Base-by-base conservation (phyloP, 805 yeast genomes). In the Candida nemodendra region DNA sequence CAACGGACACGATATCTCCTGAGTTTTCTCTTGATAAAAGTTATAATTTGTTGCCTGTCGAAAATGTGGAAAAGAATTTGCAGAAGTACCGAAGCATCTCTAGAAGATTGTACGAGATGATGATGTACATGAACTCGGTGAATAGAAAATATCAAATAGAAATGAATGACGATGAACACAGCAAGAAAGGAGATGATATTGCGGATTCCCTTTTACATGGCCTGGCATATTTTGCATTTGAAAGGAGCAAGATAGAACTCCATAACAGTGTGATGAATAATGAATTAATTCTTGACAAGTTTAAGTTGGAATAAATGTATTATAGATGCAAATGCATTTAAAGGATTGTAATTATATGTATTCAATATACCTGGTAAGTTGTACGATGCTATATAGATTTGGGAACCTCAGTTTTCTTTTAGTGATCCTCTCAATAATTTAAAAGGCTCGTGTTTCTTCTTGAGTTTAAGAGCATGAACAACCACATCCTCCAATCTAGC, bases 121-220 rank as follows among this genome's bases (percentile, higher is more conserved):
- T 57, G 38, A 29, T 28, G 6, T 37, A 44, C 18, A 27, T 64
- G 7, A 61, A 61, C 38, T 28, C 37, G 4, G 16, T 38, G 4
- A 53, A 54, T 27, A 14, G 13, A 2, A 12, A n/a, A 4, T 32
- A 41, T 21, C 32, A 26, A 23, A 43, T 35, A 11, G 31, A 42
- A 4, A 23, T 38, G 7, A 40, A 34, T 18, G 47, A 43, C 16
- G 25, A 36, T 6, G 53, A 51, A 36, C 47, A 51, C 6, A 36
- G 24, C 3, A 45, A 40, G 21, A 81, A 81, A 53, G 73, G 74
- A 29, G 90, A 82, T 53, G 90, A 82, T 54, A 60, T 81, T 38
- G 74, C 79, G 7, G 90, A 82, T 54, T 68, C 82, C 1, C 60
- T 81, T n/a, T 59, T 81, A 12, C 86, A 82, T 54, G 84, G 77